phyloP scores from a whole-genome alignment of 768 basidiomycete genomes.

The Xerocomus spinulosus region DNA sequence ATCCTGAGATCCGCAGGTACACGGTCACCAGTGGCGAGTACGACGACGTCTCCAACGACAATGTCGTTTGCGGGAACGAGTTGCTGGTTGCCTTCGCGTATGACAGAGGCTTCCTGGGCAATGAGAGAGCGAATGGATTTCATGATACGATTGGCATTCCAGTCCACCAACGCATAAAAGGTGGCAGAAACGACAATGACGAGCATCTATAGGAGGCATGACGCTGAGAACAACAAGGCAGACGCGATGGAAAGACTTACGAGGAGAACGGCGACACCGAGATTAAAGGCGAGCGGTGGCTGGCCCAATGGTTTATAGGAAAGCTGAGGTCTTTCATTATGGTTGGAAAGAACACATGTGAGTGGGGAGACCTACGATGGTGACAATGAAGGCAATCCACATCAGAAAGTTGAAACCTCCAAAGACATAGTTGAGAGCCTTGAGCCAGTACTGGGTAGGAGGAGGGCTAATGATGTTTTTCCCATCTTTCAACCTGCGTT shows the following conservation, averaged over 20 bases:
- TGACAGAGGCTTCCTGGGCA: constrained; percentile 53
- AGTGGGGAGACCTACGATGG: constrained; percentile 30
- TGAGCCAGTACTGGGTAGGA: constrained; percentile 44
- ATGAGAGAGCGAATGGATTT: constrained; percentile 55
- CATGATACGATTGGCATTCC: constrained; percentile 47
- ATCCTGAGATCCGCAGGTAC: constrained; percentile 58
- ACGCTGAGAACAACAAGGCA: not conserved
- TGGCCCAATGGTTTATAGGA: constrained; percentile 49
- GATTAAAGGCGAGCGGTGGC: constrained; percentile 40
- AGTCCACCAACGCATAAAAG: constrained; percentile 51
- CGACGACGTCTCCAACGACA: constrained; percentile 53
- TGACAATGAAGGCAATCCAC: constrained; percentile 51
- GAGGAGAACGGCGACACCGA: constrained; percentile 49
- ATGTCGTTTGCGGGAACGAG: constrained; percentile 50
- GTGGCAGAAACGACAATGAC: constrained; percentile 40
- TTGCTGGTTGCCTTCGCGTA: constrained; percentile 46
- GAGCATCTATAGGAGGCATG: constrained; percentile 31
- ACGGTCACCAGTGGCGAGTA: constrained; percentile 51
- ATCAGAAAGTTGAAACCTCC: constrained; percentile 57
- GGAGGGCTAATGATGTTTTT: constrained; percentile 50
- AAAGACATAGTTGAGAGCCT: constrained; percentile 49
- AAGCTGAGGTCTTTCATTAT: constrained; percentile 33
- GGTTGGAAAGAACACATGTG: not conserved
- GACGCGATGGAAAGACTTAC: constrained; percentile 28
- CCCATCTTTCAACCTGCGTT: constrained; percentile 36